Conservation (phyloP, 768 basidiomycete genomes). For the Podaxis sp. region DNA sequence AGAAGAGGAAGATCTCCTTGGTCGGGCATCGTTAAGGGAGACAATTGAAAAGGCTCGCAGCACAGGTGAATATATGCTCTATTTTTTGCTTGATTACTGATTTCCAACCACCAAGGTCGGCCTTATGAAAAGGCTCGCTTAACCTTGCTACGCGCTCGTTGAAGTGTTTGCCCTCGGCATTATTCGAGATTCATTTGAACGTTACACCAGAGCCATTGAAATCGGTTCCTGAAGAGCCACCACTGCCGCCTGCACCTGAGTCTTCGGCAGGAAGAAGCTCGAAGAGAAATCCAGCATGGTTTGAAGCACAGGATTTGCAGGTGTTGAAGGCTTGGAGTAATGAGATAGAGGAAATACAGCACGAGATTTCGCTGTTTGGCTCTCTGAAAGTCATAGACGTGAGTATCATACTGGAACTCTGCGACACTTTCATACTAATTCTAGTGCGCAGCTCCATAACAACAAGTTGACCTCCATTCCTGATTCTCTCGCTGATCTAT, state of each 20-base stretch:
- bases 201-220: constrained; percentile 70
- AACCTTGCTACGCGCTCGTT: constrained; percentile 76
- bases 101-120: constrained; percentile 45
- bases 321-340: constrained; percentile 81
- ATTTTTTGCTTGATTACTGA: constrained; percentile 32
- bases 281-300: constrained; percentile 65
- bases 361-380: constrained; percentile 82
- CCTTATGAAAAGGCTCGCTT: constrained; percentile 50
- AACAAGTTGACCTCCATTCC: constrained; percentile 69
- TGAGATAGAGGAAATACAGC: constrained; percentile 75
- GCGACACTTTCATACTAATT: constrained; percentile 12
- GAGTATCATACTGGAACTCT: constrained; percentile 27
- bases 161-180: constrained; percentile 69
- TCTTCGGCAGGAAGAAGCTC: constrained; percentile 37
- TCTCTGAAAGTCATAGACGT: constrained; percentile 81
- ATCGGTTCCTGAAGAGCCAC: constrained; percentile 62
- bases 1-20: constrained; percentile 55
- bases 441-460: constrained; percentile 59
- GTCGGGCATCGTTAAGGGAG: constrained; percentile 68
- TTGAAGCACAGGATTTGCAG: constrained; percentile 76
- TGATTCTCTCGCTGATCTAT: constrained; percentile 65
- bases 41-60: constrained; percentile 76
- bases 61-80: constrained; percentile 56
- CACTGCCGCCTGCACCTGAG: constrained; percentile 39
- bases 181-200: constrained; percentile 81